Percentiles rank a stretch among this genome's conserved stretches.
Evolutionary conservation across 805 yeast genomes (phyloP).

Genomic region (Schwanniomyces occidentalis): DNA sequence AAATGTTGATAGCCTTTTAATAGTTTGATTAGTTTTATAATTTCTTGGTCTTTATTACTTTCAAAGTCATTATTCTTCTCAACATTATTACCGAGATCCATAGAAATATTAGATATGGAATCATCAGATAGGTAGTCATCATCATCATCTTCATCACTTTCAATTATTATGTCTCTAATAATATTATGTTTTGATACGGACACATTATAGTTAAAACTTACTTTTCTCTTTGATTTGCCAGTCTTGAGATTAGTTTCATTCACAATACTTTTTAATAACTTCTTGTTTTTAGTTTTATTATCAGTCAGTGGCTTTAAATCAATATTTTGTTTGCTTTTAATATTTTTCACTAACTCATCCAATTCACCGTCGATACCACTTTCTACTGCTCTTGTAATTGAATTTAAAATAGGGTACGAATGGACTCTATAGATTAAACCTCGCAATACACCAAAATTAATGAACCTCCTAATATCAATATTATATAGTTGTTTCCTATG

Average conservation of each 20-base stretch:
- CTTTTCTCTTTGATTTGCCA: slow-evolving; percentile 24
- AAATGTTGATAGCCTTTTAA: slow-evolving; percentile 54
- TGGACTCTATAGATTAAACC: slow-evolving; percentile 81
- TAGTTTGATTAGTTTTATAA: slow-evolving; percentile 41
- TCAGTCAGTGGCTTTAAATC: slow-evolving; percentile 4
- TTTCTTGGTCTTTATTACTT: slow-evolving; percentile 23
- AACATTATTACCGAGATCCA: slow-evolving; percentile 6
- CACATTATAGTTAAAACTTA: slow-evolving; percentile 33
- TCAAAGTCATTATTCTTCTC: slow-evolving; percentile 6
- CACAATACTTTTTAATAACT: slow-evolving; percentile 17
- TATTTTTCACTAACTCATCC: slow-evolving; percentile 14
- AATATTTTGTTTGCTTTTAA: slow-evolving; percentile 8
- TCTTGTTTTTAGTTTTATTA: slow-evolving; percentile 7
- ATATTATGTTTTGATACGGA: slow-evolving; percentile 8
- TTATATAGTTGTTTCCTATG: slow-evolving; percentile 57
- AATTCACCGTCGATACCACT: slow-evolving; percentile 20
- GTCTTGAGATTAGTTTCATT: slow-evolving; percentile 22
- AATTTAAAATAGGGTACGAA: slow-evolving; percentile 64
- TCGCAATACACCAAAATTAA: slow-evolving; percentile 82
- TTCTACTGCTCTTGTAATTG: slow-evolving; percentile 40
- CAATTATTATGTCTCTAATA: slow-evolving; percentile 10
- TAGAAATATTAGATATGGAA: neutral
- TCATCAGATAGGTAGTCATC: slow-evolving; percentile 10
- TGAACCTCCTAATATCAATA: slow-evolving; percentile 80
- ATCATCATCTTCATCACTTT: slow-evolving; percentile 12